phyloP scores from a whole-genome alignment of 2,329 filamentous ascomycete genomes.

The Alternaria sp. region DNA sequence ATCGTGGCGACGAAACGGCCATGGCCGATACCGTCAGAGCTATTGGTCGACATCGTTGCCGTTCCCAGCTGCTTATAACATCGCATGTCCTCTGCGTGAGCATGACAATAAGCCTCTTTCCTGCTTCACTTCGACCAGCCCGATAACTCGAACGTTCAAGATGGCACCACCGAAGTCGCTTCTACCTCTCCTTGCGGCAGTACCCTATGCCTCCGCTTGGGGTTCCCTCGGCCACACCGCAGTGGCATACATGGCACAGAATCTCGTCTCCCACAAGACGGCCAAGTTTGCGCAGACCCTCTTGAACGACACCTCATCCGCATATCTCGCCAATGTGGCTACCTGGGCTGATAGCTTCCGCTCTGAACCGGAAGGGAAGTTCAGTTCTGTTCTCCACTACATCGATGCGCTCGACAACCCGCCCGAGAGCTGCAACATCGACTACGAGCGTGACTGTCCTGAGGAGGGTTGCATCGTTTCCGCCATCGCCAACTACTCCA shows the following conservation, averaged over 20 bases:
- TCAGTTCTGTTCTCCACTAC: conserved; percentile 57
- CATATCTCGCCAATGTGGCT: conserved; percentile 59
- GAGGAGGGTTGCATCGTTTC: conserved; percentile 58
- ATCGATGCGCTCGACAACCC: conserved; percentile 60
- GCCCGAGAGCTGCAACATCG: conserved; percentile 55
- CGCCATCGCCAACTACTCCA: conserved; percentile 60
- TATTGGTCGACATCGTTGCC: conserved; percentile 1
- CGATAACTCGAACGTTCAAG: background rate
- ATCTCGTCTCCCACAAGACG: conserved; percentile 54
- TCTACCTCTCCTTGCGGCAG: conserved; percentile 31
- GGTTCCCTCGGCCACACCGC: conserved; percentile 61
- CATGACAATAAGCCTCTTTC: background rate
- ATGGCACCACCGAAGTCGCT: conserved; percentile 35
- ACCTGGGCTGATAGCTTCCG: conserved; percentile 62
- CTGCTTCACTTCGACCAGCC: background rate
- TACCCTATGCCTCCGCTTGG: conserved; percentile 53
- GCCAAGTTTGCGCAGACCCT: conserved; percentile 52
- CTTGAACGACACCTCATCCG: conserved; percentile 52
- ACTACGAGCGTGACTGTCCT: conserved; percentile 60
- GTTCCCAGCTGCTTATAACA: conserved; percentile 8
- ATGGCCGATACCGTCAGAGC: conserved; percentile 32
- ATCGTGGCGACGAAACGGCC: conserved; percentile 35
- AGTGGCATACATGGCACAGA: conserved; percentile 61
- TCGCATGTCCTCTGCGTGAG: background rate
- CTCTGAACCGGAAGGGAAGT: conserved; percentile 55